A percentile compares a stretch with the other conserved stretches of the same genome.
Conservation (phyloP, 371 early-diverging fungal species). For the Aphelidium insulamus region DNA sequence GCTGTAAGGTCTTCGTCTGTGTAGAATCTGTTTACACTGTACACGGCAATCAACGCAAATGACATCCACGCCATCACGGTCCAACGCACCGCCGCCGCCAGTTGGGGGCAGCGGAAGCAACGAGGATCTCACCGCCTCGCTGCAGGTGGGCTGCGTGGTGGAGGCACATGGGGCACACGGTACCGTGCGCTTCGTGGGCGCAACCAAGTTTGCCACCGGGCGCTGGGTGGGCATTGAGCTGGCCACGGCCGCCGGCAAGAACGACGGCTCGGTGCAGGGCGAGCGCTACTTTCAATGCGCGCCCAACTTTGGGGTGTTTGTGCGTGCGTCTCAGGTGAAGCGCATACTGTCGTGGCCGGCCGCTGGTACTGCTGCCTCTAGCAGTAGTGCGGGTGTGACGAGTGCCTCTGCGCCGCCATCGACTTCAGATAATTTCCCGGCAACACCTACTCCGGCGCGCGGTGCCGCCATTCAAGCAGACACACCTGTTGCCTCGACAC, state of each 20-base stretch:
- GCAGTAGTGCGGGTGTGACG: not conserved
- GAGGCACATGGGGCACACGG: slow-evolving; percentile 37
- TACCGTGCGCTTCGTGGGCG: slow-evolving; percentile 37
- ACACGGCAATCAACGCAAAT: too few relatives aligned
- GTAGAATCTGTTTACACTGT: too few relatives aligned
- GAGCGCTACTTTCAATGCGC: slow-evolving; percentile 58
- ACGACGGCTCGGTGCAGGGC: slow-evolving; percentile 51
- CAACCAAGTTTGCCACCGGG: slow-evolving; percentile 44
- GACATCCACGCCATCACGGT: too few relatives aligned
- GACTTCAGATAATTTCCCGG: not conserved
- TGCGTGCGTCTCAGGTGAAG: slow-evolving; percentile 39
- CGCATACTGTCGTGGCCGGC: slow-evolving; percentile 4
- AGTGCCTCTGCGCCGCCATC: not conserved
- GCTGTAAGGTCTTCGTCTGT: too few relatives aligned
- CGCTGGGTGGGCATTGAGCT: slow-evolving; percentile 60
- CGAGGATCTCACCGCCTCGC: slow-evolving; percentile 9
- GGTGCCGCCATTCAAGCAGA: too few relatives aligned
- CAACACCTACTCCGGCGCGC: too few relatives aligned
- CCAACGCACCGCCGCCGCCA: too few relatives aligned
- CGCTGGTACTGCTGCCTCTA: not conserved
- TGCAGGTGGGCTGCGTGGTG: slow-evolving; percentile 23
- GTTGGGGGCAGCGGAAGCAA: too few relatives aligned
- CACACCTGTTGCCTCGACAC: too few relatives aligned
- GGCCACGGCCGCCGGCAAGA: slow-evolving; percentile 45
- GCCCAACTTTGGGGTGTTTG: slow-evolving; percentile 56